These are phyloP conservation scores for Tulasnella sp. DNA, from an alignment of 768 basidiomycete species.

Conservation along the genomic window DNA sequence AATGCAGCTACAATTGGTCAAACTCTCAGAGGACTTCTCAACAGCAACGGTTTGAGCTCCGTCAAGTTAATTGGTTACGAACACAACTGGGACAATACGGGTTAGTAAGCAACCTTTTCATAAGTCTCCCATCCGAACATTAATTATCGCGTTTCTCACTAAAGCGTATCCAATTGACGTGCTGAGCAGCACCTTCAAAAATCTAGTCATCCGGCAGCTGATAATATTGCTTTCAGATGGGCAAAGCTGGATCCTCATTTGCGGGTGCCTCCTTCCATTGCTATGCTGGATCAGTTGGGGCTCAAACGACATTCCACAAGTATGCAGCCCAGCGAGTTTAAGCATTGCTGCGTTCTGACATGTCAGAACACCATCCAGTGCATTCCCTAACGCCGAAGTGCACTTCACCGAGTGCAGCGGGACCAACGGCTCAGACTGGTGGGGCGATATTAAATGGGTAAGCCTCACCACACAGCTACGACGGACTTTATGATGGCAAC, in stretches of 20 bases:
- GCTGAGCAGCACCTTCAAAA: constrained; percentile 38
- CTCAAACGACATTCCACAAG: constrained; percentile 55
- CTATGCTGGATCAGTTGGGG: constrained; percentile 53
- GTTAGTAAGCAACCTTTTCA: not conserved
- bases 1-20: constrained; percentile 59
- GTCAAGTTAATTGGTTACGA: constrained; percentile 50
- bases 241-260: constrained; percentile 28
- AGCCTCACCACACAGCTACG: constrained; percentile 25
- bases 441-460: constrained; percentile 69
- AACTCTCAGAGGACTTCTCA: constrained; percentile 54
- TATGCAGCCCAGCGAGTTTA: not conserved
- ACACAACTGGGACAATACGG: constrained; percentile 70
- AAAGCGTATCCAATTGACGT: constrained; percentile 55
- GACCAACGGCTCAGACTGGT: constrained; percentile 67
- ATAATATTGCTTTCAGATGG: constrained; percentile 18
- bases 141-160: constrained; percentile 32
- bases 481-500: not conserved
- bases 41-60: constrained; percentile 56
- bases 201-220: not conserved
- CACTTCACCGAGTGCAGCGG: constrained; percentile 64
- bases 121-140: not conserved
- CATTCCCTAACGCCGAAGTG: constrained; percentile 57
- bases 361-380: constrained; percentile 32
- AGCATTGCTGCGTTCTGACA: not conserved
- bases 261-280: constrained; percentile 71